Conservation (phyloP, 2,329 filamentous ascomycete genomes). For the Fusarium nelsonii region DNA sequence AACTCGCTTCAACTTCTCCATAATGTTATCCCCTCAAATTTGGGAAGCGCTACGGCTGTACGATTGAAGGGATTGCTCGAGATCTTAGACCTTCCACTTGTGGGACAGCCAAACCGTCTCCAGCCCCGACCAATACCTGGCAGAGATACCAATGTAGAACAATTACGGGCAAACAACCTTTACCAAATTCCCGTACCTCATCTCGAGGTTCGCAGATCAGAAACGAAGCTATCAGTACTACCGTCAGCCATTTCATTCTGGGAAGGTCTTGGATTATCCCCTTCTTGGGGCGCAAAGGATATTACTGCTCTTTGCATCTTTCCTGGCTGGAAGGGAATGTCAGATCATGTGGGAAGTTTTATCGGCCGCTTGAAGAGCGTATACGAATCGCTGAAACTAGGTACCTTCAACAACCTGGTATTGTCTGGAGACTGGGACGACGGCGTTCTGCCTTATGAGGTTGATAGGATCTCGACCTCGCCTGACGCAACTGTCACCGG, state of each 20-base stretch:
- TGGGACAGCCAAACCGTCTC: slow-evolving; percentile 65
- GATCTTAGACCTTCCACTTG: slow-evolving; percentile 67
- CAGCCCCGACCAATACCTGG: slow-evolving; percentile 62
- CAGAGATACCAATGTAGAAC: slow-evolving; percentile 58
- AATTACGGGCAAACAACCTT: slow-evolving; percentile 63
- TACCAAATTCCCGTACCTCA: slow-evolving; percentile 77
- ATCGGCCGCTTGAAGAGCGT: slow-evolving; percentile 75
- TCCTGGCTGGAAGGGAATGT: slow-evolving; percentile 73
- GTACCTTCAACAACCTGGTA: slow-evolving; percentile 68
- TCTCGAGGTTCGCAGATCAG: slow-evolving; percentile 77
- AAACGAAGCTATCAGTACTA: slow-evolving; percentile 77
- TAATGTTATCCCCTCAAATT: slow-evolving; percentile 58
- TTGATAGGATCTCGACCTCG: slow-evolving; percentile 60
- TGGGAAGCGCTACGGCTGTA: slow-evolving; percentile 57
- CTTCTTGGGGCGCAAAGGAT: slow-evolving; percentile 78
- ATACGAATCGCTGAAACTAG: slow-evolving; percentile 81
- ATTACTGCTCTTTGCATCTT: slow-evolving; percentile 78
- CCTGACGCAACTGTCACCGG: slow-evolving; percentile 57
- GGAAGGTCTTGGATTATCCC: slow-evolving; percentile 82
- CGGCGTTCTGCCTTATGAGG: slow-evolving; percentile 64
- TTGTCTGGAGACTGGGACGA: slow-evolving; percentile 56
- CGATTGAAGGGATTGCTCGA: slow-evolving; percentile 64
- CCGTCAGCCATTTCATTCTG: slow-evolving; percentile 83
- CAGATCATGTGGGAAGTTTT: slow-evolving; percentile 71
- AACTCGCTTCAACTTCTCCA: slow-evolving; percentile 63